These are phyloP conservation scores for Rhizopus sp. DNA, from an alignment of 371 early-diverging fungal genomes.

Conservation along the genomic window DNA sequence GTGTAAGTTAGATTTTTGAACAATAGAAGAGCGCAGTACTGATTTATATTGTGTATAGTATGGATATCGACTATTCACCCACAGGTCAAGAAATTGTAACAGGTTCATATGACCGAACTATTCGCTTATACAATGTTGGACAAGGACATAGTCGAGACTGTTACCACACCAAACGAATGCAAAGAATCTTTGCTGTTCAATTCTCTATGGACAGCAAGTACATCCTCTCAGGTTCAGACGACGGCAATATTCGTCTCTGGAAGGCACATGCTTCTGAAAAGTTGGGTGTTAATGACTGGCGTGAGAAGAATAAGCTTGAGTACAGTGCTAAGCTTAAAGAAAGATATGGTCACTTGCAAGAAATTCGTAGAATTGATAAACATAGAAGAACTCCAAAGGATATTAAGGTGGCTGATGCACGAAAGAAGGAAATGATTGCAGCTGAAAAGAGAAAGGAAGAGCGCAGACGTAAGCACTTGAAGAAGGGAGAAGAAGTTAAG, in stretches of 20 bases:
- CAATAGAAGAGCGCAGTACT: neutral
- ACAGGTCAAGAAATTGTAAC: slow-evolving; percentile 97
- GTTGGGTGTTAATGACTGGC: slow-evolving; percentile 74
- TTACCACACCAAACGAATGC: slow-evolving; percentile 99
- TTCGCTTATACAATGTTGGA: slow-evolving; percentile 88
- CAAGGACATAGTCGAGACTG: slow-evolving; percentile 91
- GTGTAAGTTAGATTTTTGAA: slow-evolving; percentile 61
- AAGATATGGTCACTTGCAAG: slow-evolving; percentile 91
- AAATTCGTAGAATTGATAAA: slow-evolving; percentile 86
- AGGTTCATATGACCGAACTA: slow-evolving; percentile 93
- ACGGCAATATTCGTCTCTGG: slow-evolving; percentile 99
- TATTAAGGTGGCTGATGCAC: slow-evolving; percentile 75
- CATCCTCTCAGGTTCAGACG: slow-evolving; percentile 97
- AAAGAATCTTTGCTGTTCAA: slow-evolving; percentile 84
- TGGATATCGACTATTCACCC: slow-evolving; percentile 98
- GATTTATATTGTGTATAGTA: slow-evolving; percentile 36
- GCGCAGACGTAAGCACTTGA: slow-evolving; percentile 74
- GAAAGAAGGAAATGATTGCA: slow-evolving; percentile 81
- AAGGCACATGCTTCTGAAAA: slow-evolving; percentile 92
- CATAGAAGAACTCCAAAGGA: slow-evolving; percentile 87
- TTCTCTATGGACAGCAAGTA: slow-evolving; percentile 95
- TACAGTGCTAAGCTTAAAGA: slow-evolving; percentile 91
- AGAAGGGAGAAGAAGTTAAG: slow-evolving; percentile 64
- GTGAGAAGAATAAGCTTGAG: slow-evolving; percentile 82
- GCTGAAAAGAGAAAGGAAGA: slow-evolving; percentile 85